Conservation (phyloP, 177 flowering plant genomes). For the Vitis hybrid region DNA sequence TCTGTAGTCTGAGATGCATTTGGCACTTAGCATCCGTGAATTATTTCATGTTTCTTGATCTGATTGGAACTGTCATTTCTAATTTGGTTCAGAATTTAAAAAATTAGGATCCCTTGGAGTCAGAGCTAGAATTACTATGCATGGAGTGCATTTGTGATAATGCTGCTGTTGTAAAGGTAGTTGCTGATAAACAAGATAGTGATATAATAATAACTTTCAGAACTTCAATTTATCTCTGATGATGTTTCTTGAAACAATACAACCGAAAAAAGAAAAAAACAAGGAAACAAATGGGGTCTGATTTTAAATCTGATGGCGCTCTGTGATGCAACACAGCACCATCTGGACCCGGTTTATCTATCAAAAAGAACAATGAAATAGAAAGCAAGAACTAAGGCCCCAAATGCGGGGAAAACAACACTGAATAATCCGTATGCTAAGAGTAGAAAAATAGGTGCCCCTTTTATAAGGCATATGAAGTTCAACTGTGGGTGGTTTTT, state of each 20-base stretch:
- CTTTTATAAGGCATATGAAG: constrained; percentile 6
- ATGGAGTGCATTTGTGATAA: background rate
- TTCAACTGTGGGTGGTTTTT: background rate
- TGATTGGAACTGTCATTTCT: too few relatives aligned
- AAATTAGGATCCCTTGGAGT: too few relatives aligned
- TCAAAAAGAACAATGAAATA: constrained; percentile 17
- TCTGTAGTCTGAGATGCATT: too few relatives aligned
- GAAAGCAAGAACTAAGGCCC: constrained; percentile 16
- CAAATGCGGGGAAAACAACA: constrained; percentile 33
- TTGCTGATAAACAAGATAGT: background rate
- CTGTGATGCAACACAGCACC: constrained; percentile 6
- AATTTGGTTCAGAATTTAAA: too few relatives aligned
- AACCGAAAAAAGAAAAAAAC: constrained; percentile 1
- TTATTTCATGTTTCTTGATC: too few relatives aligned
- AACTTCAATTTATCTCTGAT: background rate
- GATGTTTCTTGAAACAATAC: background rate
- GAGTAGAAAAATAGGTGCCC: background rate
- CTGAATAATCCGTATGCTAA: background rate
- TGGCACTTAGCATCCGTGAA: too few relatives aligned
- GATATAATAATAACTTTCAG: background rate
- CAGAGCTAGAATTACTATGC: too few relatives aligned
- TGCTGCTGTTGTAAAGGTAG: too few relatives aligned
- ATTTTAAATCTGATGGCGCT: constrained; percentile 1
- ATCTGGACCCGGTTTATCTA: constrained; percentile 18
- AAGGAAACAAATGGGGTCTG: constrained; percentile 6